Base-by-base conservation (phyloP, 2,329 filamentous ascomycete species). In the Coniosporium tulheliwenetii region DNA sequence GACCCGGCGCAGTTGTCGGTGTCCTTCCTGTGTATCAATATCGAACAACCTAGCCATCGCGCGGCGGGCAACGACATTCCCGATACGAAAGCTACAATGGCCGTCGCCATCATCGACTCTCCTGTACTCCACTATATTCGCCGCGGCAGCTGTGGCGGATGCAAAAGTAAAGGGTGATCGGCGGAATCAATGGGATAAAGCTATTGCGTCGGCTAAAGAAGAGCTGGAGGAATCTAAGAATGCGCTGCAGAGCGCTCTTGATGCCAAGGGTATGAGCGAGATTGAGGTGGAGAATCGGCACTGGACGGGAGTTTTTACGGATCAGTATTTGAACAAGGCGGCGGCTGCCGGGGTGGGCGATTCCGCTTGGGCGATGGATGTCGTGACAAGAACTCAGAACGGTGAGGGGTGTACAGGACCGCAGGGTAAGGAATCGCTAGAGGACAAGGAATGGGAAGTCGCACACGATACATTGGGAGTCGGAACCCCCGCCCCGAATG, bases 111-210 rank as follows among this genome's bases (percentile, higher is more conserved):
- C 52, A 2, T 61, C 60, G 30, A 82, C 79, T 16, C 73, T 79
- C 33, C 73, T 71, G 54, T 84, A 83, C 52, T 79, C 79, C 19
- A 73, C 76, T 30, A 70, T 80, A 41, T 72, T 82, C 50, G 78
- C 75, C 5, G 73, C 75, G 2, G 79, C 77, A 2, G 70, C 77
- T 9, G 62, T 80, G 2, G 62, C 73, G 29, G 81, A 85, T 54
- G 71, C 73, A 5, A 63, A 66, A 26, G 55, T 61, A 29, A 83
- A 84, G 53, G 66, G 73, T 41, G 62, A 64, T 34, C 66, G 74
- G 45, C 67, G 71, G 37, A 65, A 65, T 45, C 69, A 78, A 47
- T 73, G 81, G 62, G 77, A 85, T 41, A 54, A 59, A 14, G 70
- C 73, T 43, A 70, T 84, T 47, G 68, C 71, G 26, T 64, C 72